Base-by-base conservation (phyloP, 75 land plant species). In the Picea sitchensis region DNA sequence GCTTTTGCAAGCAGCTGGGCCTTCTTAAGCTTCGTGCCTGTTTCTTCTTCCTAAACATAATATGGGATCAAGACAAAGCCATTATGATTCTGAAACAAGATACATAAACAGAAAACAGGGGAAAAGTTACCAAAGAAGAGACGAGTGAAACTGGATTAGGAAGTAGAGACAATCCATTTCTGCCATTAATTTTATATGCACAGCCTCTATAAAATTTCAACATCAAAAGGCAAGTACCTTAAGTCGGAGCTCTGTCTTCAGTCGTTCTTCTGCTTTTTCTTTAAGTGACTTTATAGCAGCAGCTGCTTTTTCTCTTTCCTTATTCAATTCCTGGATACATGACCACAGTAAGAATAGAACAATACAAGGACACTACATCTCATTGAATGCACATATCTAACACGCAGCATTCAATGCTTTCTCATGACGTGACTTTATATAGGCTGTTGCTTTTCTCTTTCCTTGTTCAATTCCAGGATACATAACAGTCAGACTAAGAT, bases 1-100 rank as follows among this genome's bases (percentile, higher is more conserved):
- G 99, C 93, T 83, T 92, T 90, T 59, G 92, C 90, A 34, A 93
- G 79, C 59, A 94, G 90, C 64, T 92, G 84, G 58, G 83, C 81
- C 77, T 96, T 86, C 68, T 91, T 76, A 11, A 92, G 61, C 76
- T 92, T 79, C 23, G 58, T 41, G 30, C 83, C 90, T 78, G 85
- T 82, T 84, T 91, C 92, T 64, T 86, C 90, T 71, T 96, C 98
- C 99, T 94, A 80, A 32, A 31, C 38, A 78, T 13, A 26, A 74
- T 26, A 65, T 20, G 23, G 18, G 18, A 65, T 21, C 3, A 78
- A 78, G 6, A 76, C 38, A 26, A 38, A 34, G 76, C 30, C n/a
- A 57, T 14, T n/a, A 74, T 31, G 76, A 14, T 68, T 68, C 18
- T 68, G 47, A 31, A 68, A 31, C 18, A 5, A 6, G 73, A n/a